These are phyloP conservation scores for Phytophthora vignae DNA, from an alignment of 352 stramenopile species.

Conservation along the genomic window DNA sequence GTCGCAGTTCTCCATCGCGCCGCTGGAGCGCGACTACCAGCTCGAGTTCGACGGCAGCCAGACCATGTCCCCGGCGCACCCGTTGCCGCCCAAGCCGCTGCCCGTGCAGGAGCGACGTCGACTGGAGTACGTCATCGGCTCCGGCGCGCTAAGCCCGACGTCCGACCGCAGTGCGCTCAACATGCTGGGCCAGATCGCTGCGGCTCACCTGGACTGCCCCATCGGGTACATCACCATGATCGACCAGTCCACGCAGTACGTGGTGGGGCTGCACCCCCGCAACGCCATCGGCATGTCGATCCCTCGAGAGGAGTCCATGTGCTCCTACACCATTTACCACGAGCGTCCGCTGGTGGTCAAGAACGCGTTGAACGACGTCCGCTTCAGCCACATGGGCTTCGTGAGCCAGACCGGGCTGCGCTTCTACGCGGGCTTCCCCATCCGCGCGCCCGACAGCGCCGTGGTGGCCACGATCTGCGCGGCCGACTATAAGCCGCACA, in stretches of 20 bases:
- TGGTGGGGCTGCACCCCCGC: conserved; percentile 46
- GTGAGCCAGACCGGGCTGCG: conserved; percentile 57
- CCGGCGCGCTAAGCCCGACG: conserved; percentile 44
- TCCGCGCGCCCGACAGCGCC: conserved; percentile 55
- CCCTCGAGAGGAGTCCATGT: conserved; percentile 66
- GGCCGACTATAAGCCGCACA: conserved; percentile 57
- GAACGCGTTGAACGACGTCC: conserved; percentile 69
- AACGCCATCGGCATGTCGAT: conserved; percentile 40
- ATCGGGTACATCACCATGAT: conserved; percentile 72
- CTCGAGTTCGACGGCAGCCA: conserved; percentile 53
- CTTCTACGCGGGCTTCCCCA: conserved; percentile 78
- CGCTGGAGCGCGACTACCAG: conserved; percentile 56
- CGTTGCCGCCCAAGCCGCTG: conserved; percentile 50
- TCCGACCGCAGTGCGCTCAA: conserved; percentile 68
- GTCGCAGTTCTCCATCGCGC: conserved; percentile 44
- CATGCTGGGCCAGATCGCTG: conserved; percentile 57
- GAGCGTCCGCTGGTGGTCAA: conserved; percentile 66
- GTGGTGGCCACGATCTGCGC: conserved; percentile 69
- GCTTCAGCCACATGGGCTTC: conserved; percentile 68
- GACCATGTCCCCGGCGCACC: conserved; percentile 49
- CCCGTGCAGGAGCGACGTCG: conserved; percentile 46
- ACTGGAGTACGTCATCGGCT: conserved; percentile 53
- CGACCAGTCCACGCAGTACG: conserved; percentile 59
- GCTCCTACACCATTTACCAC: conserved; percentile 67
- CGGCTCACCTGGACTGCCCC: conserved; percentile 57